Percentiles rank a stretch among this genome's conserved stretches.
phyloP scores from a whole-genome alignment of 78 protist species.

The Planoprotostelium fungivorum region DNA sequence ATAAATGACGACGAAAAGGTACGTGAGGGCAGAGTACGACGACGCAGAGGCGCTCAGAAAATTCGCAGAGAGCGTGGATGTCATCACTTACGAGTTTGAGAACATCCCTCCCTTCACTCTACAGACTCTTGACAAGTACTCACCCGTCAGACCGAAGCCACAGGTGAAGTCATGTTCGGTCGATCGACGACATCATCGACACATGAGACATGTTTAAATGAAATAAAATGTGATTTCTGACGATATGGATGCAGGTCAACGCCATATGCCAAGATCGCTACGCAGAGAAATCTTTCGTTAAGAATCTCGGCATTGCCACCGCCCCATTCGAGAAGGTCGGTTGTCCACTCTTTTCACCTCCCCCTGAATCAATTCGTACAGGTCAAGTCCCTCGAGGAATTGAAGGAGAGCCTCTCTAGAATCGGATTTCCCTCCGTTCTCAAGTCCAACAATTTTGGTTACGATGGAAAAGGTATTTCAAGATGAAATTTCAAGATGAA shows the following conservation, averaged over 20 bases:
- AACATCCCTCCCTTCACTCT: slow-evolving; percentile 19
- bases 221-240: too few relatives aligned
- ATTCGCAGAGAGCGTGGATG: slow-evolving; percentile 51
- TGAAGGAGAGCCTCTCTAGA: slow-evolving; percentile 18
- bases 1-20: not conserved
- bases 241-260: not conserved
- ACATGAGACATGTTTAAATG: too few relatives aligned
- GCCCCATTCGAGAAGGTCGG: slow-evolving; percentile 47
- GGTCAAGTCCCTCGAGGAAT: slow-evolving; percentile 5
- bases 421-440: slow-evolving; percentile 49
- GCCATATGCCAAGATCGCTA: slow-evolving; percentile 45
- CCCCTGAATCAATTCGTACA: not conserved
- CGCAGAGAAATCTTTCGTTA: slow-evolving; percentile 44
- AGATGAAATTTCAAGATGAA: not conserved
- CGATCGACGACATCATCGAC: too few relatives aligned
- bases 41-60: slow-evolving; percentile 23
- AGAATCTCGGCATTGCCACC: slow-evolving; percentile 29
- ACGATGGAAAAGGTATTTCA: slow-evolving; percentile 46
- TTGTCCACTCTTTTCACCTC: too few relatives aligned
- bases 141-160: slow-evolving; percentile 66
- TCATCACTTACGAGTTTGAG: slow-evolving; percentile 67
- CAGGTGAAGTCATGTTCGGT: too few relatives aligned
- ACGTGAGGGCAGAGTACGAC: slow-evolving; percentile 29
- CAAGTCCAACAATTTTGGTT: slow-evolving; percentile 60
- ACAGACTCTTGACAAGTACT: slow-evolving; percentile 2